A percentile compares a stretch with the other conserved stretches of the same genome.
Evolutionary conservation across 441 rosid genomes (phyloP).

Genomic region (Dalechampia spathulata): DNA sequence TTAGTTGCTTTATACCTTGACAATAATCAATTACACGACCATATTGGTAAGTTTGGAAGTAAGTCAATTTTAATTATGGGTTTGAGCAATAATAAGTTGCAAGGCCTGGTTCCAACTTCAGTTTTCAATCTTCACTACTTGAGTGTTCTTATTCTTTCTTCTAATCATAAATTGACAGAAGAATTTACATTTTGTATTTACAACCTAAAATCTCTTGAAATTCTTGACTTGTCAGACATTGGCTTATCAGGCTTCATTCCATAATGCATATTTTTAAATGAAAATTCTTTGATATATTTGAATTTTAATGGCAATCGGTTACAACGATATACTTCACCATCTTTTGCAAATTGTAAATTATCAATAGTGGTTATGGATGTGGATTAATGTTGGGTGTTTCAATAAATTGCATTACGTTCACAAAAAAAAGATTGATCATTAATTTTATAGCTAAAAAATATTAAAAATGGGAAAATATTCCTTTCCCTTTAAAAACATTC

Average conservation of each 20-base stretch:
- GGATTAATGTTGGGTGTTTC: too few relatives aligned
- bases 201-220: neutral
- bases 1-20: too few relatives aligned
- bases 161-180: conserved; percentile 14
- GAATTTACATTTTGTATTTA: conserved; percentile 16
- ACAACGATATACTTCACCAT: conserved; percentile 11
- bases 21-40: too few relatives aligned
- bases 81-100: conserved; percentile 3
- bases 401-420: too few relatives aligned
- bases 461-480: too few relatives aligned
- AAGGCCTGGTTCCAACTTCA: conserved; percentile 9
- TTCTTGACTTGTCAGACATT: conserved; percentile 23
- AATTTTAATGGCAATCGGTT: conserved; percentile 14
- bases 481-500: too few relatives aligned
- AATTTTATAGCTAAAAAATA: too few relatives aligned
- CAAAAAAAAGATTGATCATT: too few relatives aligned
- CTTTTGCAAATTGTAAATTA: conserved; percentile 8
- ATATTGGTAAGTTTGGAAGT: neutral
- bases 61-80: neutral
- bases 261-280: neutral
- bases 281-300: neutral
- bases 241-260: conserved; percentile 16
- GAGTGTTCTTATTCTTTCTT: neutral
- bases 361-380: too few relatives aligned
- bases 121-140: neutral